A percentile compares a stretch with the other conserved stretches of the same genome.
These are phyloP conservation scores for Paecilomyces formosus DNA, from an alignment of 2,329 filamentous ascomycete genomes.

Conservation along the genomic window DNA sequence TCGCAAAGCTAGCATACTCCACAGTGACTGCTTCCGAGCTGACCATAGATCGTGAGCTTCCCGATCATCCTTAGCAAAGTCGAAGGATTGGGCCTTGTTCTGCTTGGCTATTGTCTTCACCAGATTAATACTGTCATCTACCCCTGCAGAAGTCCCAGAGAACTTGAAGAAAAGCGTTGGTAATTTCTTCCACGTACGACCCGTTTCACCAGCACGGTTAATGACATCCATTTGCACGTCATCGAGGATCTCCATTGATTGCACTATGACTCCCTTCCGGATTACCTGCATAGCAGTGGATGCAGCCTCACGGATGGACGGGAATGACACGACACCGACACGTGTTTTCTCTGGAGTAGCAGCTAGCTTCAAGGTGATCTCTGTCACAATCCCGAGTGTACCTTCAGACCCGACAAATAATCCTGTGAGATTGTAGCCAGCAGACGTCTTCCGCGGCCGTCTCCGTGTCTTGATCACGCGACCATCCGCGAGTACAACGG, in stretches of 20 bases:
- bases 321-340: conserved; percentile 58
- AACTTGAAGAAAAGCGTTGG: conserved; percentile 48
- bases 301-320: conserved; percentile 54
- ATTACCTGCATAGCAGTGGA: conserved; percentile 58
- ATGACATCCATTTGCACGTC: conserved; percentile 59
- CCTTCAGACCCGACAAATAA: conserved; percentile 66
- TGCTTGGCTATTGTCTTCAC: conserved; percentile 61
- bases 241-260: conserved; percentile 59
- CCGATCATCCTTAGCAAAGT: conserved; percentile 47
- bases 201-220: conserved; percentile 57
- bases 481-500: conserved; percentile 63
- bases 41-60: conserved; percentile 54
- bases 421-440: conserved; percentile 63
- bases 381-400: conserved; percentile 63
- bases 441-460: conserved; percentile 60
- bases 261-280: conserved; percentile 57
- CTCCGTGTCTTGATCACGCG: conserved; percentile 60
- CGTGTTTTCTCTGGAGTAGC: conserved; percentile 56
- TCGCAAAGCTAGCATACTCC: conserved; percentile 53
- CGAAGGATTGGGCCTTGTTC: conserved; percentile 50
- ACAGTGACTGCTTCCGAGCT: conserved; percentile 53
- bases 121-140: conserved; percentile 65
- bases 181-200: conserved; percentile 35
- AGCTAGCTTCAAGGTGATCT: conserved; percentile 61
- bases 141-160: conserved; percentile 68